Percentiles rank a stretch among this genome's conserved stretches.
These are phyloP conservation scores for Apocynum venetum DNA, from an alignment of 257 asterid genomes.

Conservation along the genomic window DNA sequence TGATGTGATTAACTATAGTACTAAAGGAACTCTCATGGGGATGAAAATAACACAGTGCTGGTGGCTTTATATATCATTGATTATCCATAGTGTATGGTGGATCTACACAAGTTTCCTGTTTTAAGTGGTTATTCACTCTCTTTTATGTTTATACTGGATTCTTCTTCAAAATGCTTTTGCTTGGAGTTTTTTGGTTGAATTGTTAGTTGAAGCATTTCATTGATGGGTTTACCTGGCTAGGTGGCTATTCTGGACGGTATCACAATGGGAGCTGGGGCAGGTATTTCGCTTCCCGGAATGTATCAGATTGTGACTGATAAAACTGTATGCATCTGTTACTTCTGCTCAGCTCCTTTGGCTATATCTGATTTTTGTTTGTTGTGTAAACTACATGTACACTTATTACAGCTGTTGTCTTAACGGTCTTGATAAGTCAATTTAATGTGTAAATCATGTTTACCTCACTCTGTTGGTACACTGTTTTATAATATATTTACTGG, in stretches of 20 bases:
- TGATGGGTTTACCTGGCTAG: conserved; percentile 31
- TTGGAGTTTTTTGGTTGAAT: conserved; percentile 3
- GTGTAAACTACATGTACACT: neutral
- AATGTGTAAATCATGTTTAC: neutral
- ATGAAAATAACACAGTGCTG: neutral
- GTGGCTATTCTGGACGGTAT: conserved; percentile 94
- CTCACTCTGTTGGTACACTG: neutral
- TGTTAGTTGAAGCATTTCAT: neutral
- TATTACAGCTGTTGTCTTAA: neutral
- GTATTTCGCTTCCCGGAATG: conserved; percentile 96
- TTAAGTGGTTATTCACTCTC: neutral
- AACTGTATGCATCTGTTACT: conserved; percentile 73
- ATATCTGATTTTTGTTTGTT: neutral
- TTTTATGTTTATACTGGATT: neutral
- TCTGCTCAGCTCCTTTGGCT: conserved; percentile 4
- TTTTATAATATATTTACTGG: neutral
- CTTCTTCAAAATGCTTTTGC: conserved; percentile 10
- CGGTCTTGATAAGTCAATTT: neutral
- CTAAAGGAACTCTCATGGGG: neutral
- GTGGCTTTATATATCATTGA: too few relatives aligned
- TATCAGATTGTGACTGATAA: conserved; percentile 88
- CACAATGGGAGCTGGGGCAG: conserved; percentile 96
- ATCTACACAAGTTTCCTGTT: neutral
- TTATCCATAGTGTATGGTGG: neutral
- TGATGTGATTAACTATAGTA: neutral